Evolutionary conservation across 2,329 filamentous ascomycete species (phyloP).

Genomic region (Fusarium ramigenum): DNA sequence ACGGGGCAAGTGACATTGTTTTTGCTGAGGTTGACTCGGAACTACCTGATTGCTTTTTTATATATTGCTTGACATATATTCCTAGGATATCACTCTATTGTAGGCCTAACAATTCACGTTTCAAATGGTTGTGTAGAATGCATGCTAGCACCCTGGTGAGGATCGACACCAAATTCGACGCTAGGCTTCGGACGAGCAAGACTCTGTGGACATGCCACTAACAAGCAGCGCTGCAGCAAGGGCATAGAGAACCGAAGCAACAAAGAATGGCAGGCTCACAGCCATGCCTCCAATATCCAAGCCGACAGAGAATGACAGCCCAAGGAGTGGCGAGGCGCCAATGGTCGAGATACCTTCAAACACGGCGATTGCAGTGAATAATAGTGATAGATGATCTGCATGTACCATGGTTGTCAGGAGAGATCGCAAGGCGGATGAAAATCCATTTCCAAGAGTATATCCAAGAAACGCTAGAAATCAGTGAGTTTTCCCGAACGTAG

Average conservation of each 20-base stretch:
- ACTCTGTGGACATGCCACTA: neutral
- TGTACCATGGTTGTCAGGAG: neutral
- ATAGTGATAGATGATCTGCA: neutral
- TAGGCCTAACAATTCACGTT: accelerated
- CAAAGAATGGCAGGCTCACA: neutral
- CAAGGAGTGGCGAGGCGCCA: neutral
- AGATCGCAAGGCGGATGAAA: neutral
- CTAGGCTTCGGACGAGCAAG: neutral
- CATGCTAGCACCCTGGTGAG: no score
- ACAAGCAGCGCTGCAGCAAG: neutral
- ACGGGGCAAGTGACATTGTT: neutral
- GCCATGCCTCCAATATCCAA: neutral
- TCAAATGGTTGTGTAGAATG: no score
- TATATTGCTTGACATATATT: accelerated
- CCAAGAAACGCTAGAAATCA: neutral
- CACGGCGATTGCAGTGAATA: neutral
- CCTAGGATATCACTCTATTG: no score
- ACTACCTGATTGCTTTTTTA: neutral
- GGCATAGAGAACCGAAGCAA: neutral
- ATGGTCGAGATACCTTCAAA: neutral
- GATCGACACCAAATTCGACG: neutral
- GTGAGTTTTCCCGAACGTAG: no score
- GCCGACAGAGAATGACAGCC: neutral
- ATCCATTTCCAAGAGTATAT: neutral
- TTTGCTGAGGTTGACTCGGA: neutral